phyloP scores from a whole-genome alignment of 257 asterid species.

The Echites panduratus region DNA sequence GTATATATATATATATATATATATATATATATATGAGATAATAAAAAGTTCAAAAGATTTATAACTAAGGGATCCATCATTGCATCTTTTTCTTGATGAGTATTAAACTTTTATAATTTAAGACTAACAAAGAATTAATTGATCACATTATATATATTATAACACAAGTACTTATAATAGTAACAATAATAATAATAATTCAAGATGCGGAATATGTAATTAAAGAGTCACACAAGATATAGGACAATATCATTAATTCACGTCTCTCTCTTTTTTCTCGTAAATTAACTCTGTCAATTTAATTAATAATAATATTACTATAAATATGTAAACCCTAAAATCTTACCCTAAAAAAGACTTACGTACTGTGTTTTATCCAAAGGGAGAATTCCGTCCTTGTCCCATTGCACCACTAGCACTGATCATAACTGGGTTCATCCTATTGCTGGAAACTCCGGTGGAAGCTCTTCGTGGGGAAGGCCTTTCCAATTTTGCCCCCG shows the following conservation, averaged over 20 bases:
- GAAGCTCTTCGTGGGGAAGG: slow-evolving; percentile 42
- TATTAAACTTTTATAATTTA: too few relatives aligned
- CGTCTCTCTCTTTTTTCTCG: background rate
- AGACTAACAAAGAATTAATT: too few relatives aligned
- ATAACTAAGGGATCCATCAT: too few relatives aligned
- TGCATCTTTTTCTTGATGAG: too few relatives aligned
- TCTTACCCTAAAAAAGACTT: background rate
- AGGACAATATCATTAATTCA: background rate
- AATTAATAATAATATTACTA: background rate
- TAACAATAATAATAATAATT: too few relatives aligned
- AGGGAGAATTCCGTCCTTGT: slow-evolving; percentile 51
- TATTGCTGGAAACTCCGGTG: slow-evolving; percentile 7
- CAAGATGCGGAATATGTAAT: too few relatives aligned
- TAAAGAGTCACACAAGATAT: background rate
- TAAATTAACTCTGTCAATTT: background rate
- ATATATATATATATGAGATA: too few relatives aligned
- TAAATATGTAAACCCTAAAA: background rate
- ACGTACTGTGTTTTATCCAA: slow-evolving; percentile 26
- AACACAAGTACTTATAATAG: too few relatives aligned
- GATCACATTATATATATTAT: too few relatives aligned
- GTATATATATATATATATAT: too few relatives aligned
- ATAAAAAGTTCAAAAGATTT: too few relatives aligned
- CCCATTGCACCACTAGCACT: slow-evolving; percentile 33
- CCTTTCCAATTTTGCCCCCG: slow-evolving; percentile 33
- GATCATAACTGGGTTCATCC: slow-evolving; percentile 23